Evolutionary conservation across 2,329 filamentous ascomycete species (phyloP).

Genomic region (Fusarium liriodendri): DNA sequence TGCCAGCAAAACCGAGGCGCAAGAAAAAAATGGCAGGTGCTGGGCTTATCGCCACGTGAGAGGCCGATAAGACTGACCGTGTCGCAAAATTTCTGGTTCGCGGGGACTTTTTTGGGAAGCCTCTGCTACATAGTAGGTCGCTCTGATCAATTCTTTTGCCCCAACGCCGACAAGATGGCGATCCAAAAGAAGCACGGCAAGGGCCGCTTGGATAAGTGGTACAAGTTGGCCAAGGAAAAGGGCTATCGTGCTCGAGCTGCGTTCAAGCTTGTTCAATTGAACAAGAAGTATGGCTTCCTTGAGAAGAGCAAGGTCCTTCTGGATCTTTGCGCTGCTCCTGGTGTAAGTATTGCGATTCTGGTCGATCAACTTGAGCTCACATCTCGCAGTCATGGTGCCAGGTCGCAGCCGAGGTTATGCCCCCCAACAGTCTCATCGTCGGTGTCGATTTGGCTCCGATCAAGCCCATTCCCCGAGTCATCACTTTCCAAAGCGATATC

Average conservation of each 20-base stretch:
- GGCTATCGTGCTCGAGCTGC: constrained; percentile 95
- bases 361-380: constrained; percentile 40
- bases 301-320: constrained; percentile 96
- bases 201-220: constrained; percentile 98
- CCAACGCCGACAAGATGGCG: constrained; percentile 71
- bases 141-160: neutral
- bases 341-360: constrained; percentile 64
- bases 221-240: constrained; percentile 98
- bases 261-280: constrained; percentile 97
- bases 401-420: constrained; percentile 96
- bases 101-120: constrained; percentile 31
- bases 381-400: constrained; percentile 85
- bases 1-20: neutral
- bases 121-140: constrained; percentile 14
- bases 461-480: constrained; percentile 93
- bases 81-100: constrained; percentile 51
- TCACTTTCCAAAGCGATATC: constrained; percentile 97
- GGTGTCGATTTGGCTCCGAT: constrained; percentile 96
- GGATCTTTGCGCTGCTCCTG: constrained; percentile 97
- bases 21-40: neutral
- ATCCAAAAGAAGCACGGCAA: constrained; percentile 99
- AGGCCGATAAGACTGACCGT: constrained; percentile 34
- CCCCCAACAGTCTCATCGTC: constrained; percentile 86
- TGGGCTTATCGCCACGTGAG: constrained; percentile 50
- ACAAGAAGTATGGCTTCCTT: constrained; percentile 99